phyloP scores from a whole-genome alignment of 257 asterid genomes.

The Leptodermis oblonga region DNA sequence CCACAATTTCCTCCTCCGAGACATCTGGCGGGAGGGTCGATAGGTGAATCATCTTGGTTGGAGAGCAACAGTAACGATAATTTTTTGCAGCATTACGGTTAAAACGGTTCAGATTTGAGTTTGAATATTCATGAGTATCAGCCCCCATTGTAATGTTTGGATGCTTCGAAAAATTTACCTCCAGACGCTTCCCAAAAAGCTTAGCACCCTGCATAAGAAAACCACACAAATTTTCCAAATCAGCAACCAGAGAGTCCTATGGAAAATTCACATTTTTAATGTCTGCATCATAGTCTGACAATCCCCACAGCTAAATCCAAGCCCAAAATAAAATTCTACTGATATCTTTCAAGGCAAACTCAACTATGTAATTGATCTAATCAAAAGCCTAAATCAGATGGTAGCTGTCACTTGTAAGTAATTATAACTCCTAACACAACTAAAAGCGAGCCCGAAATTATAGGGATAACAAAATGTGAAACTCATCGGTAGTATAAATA shows the following conservation, averaged over 20 bases:
- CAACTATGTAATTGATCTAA: not conserved
- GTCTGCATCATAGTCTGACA: not conserved
- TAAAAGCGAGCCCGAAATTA: not conserved
- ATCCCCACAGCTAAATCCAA: not conserved
- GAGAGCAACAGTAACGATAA: conserved; percentile 93
- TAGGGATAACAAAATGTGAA: too few relatives aligned
- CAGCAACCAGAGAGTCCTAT: not conserved
- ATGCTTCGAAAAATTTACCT: conserved; percentile 87
- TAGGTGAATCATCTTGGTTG: conserved; percentile 92
- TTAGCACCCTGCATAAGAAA: conserved; percentile 57
- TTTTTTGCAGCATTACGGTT: conserved; percentile 94
- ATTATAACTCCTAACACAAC: not conserved
- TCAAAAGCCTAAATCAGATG: not conserved
- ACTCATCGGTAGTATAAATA: too few relatives aligned
- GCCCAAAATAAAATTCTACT: not conserved
- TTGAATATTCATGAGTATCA: conserved; percentile 87
- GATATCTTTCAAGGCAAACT: not conserved
- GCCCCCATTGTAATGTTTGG: conserved; percentile 80
- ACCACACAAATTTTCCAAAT: not conserved
- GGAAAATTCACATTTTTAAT: not conserved
- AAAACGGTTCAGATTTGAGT: conserved; percentile 93
- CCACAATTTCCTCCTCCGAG: conserved; percentile 66
- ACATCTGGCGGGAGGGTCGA: conserved; percentile 88
- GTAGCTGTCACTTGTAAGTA: not conserved
- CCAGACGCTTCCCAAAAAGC: conserved; percentile 88